These are phyloP conservation scores for Cichorium intybus DNA, from an alignment of 140 eudicot species.

Conservation along the genomic window DNA sequence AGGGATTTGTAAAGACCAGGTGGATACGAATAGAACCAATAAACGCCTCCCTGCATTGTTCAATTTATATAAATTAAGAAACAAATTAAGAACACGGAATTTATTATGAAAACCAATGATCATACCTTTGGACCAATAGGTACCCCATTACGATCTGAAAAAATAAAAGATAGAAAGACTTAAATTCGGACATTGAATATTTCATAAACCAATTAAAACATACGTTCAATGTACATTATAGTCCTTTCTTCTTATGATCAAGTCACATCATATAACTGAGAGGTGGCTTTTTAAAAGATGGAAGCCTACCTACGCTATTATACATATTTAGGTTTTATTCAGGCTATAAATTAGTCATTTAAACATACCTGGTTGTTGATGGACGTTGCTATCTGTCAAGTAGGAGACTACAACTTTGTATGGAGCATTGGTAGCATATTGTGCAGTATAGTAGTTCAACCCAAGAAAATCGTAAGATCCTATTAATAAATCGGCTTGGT, in stretches of 20 bases:
- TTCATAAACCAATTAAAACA: too few relatives aligned
- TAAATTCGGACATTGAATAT: too few relatives aligned
- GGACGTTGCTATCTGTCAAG: constrained; percentile 31
- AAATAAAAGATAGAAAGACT: too few relatives aligned
- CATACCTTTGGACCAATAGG: neutral
- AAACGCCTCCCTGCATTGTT: neutral
- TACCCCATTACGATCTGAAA: neutral
- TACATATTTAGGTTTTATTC: too few relatives aligned
- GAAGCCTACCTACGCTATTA: too few relatives aligned
- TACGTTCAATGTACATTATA: too few relatives aligned
- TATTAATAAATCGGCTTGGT: constrained; percentile 18
- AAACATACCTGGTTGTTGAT: constrained; percentile 26
- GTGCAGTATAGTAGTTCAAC: constrained; percentile 29
- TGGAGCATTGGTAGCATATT: constrained; percentile 27
- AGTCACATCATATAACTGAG: too few relatives aligned
- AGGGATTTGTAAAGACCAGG: constrained; percentile 17
- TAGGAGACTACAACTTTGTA: constrained; percentile 6
- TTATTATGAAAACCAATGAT: too few relatives aligned
- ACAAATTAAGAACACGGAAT: too few relatives aligned
- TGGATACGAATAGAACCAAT: constrained; percentile 24
- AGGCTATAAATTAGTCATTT: too few relatives aligned
- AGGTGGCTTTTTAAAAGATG: too few relatives aligned
- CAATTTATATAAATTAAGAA: neutral
- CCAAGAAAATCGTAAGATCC: constrained; percentile 38
- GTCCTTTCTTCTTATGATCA: too few relatives aligned